A percentile compares a stretch with the other conserved stretches of the same genome.
Conservation (phyloP, 2,329 filamentous ascomycete genomes). For the Capronia americana region DNA sequence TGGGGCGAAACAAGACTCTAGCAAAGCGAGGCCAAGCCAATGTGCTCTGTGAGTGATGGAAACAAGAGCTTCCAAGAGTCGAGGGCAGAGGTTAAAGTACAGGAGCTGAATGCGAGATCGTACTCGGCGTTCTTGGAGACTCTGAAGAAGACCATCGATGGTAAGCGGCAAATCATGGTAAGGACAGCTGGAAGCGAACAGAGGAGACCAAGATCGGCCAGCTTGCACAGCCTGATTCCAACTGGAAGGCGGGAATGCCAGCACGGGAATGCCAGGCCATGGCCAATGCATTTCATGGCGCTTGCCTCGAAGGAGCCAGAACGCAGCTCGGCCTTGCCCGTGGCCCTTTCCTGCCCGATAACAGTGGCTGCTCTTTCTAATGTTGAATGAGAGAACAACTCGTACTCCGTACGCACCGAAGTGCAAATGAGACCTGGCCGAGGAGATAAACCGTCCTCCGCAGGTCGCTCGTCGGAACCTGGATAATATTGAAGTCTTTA, state of each 20-base stretch:
- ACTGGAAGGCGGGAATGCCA: neutral
- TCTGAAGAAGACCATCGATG: neutral
- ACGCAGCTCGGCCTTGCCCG: neutral
- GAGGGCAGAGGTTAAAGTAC: neutral
- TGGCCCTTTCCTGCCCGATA: neutral
- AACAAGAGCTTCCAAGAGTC: conserved; percentile 5
- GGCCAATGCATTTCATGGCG: neutral
- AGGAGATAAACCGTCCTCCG: neutral
- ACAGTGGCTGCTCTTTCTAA: neutral
- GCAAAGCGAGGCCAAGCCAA: conserved; percentile 10
- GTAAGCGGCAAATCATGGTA: neutral
- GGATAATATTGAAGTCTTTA: neutral
- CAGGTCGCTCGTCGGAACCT: neutral
- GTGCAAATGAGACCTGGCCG: neutral
- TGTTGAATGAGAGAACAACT: neutral
- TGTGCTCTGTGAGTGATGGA: neutral
- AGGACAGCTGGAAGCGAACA: neutral
- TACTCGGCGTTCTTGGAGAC: neutral
- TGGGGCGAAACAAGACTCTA: conserved; percentile 6
- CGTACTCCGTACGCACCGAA: neutral
- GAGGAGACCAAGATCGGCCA: neutral
- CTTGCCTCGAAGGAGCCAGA: neutral
- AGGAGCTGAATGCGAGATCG: neutral
- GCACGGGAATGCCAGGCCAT: neutral
- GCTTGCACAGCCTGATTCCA: neutral